Conservation (phyloP, 2,329 filamentous ascomycete species). For the Botryotinia narcissicola region DNA sequence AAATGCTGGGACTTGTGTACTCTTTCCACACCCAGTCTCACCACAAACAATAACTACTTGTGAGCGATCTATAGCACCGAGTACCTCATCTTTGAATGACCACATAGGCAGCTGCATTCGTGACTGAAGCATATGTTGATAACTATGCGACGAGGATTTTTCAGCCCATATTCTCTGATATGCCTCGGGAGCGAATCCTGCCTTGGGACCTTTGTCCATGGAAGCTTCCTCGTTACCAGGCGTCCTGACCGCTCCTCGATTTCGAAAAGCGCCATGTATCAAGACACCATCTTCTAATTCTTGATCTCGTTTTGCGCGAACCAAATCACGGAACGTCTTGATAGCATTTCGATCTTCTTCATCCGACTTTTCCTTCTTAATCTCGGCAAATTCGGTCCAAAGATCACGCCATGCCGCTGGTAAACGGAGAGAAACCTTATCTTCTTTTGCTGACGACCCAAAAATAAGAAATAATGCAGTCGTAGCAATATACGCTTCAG, state of each 20-base stretch:
- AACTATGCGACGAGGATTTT: conserved; percentile 63
- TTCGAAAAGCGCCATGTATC: conserved; percentile 72
- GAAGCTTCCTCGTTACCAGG: conserved; percentile 49
- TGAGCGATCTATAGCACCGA: conserved; percentile 72
- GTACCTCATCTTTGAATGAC: conserved; percentile 74
- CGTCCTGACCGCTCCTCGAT: conserved; percentile 49
- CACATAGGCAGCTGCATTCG: conserved; percentile 88
- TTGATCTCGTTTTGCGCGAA: conserved; percentile 66
- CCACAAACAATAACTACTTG: conserved; percentile 93
- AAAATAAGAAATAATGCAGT: conserved; percentile 80
- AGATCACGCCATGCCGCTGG: conserved; percentile 80
- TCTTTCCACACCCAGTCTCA: conserved; percentile 96
- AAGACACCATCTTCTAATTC: conserved; percentile 74
- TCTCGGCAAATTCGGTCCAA: conserved; percentile 73
- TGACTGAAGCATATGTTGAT: conserved; percentile 42
- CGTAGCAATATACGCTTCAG: conserved; percentile 83
- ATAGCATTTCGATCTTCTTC: conserved; percentile 67
- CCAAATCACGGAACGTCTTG: conserved; percentile 64
- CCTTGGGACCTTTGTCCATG: conserved; percentile 39
- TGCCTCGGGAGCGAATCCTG: conserved; percentile 37
- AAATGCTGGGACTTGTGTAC: conserved; percentile 94
- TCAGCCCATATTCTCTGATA: conserved; percentile 59
- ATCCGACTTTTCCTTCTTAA: conserved; percentile 69
- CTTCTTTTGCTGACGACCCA: conserved; percentile 73
- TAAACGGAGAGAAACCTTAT: conserved; percentile 77